A percentile compares a stretch with the other conserved stretches of the same genome.
Evolutionary conservation across 345 rosid species (phyloP).

Genomic region (Erysimum cheiranthoides): DNA sequence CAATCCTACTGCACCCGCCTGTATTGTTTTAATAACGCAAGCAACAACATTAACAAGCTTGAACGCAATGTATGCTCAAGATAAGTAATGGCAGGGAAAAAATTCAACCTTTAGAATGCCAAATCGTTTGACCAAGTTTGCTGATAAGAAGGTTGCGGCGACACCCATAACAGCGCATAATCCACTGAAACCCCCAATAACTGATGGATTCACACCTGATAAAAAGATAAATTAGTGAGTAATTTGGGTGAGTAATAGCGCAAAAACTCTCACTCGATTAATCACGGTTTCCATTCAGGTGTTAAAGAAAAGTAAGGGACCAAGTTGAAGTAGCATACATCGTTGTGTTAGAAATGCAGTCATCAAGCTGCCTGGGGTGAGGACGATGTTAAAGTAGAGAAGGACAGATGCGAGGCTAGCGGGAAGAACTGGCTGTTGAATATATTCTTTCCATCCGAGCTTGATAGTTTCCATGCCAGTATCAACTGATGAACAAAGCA

Average conservation of each 20-base stretch:
- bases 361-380: conserved; percentile 93
- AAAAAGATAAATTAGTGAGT: conserved; percentile 20
- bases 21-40: conserved; percentile 36
- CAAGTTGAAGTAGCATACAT: conserved; percentile 50
- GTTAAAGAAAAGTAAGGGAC: not conserved
- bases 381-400: conserved; percentile 85
- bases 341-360: conserved; percentile 92
- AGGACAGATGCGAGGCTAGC: conserved; percentile 95
- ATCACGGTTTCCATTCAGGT: not conserved
- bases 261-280: not conserved
- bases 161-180: conserved; percentile 95
- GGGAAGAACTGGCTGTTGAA: conserved; percentile 93
- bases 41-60: conserved; percentile 22
- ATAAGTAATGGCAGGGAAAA: not conserved
- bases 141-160: conserved; percentile 88
- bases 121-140: conserved; percentile 69
- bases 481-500: conserved; percentile 48
- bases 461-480: conserved; percentile 77
- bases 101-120: conserved; percentile 56
- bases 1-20: conserved; percentile 96
- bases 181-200: conserved; percentile 92
- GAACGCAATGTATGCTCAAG: conserved; percentile 9
- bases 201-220: conserved; percentile 82
- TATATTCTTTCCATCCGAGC: conserved; percentile 94
- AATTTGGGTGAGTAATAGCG: not conserved